Conservation (phyloP, 2,329 filamentous ascomycete genomes). For the Botrytis fabae region DNA sequence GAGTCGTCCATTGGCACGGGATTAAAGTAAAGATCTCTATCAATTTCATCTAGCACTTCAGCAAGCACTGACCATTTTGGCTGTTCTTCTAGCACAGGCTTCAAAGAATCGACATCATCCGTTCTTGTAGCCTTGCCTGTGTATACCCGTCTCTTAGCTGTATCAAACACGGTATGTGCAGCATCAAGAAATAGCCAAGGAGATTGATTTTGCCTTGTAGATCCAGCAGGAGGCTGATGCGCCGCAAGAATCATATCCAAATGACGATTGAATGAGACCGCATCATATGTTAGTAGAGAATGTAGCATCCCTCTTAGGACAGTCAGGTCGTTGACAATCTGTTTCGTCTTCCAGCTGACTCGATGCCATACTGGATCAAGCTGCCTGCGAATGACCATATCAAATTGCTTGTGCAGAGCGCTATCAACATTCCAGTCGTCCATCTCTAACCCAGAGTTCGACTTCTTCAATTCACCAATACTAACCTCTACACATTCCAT, state of each 20-base stretch:
- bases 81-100: constrained; percentile 85
- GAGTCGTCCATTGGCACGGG: constrained; percentile 75
- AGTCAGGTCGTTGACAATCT: constrained; percentile 87
- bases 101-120: constrained; percentile 48
- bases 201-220: constrained; percentile 83
- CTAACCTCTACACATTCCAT: constrained; percentile 96
- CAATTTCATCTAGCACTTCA: constrained; percentile 92
- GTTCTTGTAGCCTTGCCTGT: constrained; percentile 56
- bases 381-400: constrained; percentile 82
- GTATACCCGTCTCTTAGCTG: constrained; percentile 85
- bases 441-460: constrained; percentile 87
- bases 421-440: constrained; percentile 97
- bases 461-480: constrained; percentile 89
- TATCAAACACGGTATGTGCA: constrained; percentile 90
- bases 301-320: constrained; percentile 82
- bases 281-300: constrained; percentile 79
- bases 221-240: constrained; percentile 83
- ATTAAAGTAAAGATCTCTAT: constrained; percentile 84
- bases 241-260: constrained; percentile 92
- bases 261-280: constrained; percentile 88
- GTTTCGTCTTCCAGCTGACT: constrained; percentile 89
- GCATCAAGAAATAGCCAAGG: constrained; percentile 97
- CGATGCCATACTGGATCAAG: constrained; percentile 97
- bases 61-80: constrained; percentile 90
- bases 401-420: constrained; percentile 88